These are phyloP conservation scores for Petunia axillaris DNA, from an alignment of 257 asterid species.

Conservation along the genomic window DNA sequence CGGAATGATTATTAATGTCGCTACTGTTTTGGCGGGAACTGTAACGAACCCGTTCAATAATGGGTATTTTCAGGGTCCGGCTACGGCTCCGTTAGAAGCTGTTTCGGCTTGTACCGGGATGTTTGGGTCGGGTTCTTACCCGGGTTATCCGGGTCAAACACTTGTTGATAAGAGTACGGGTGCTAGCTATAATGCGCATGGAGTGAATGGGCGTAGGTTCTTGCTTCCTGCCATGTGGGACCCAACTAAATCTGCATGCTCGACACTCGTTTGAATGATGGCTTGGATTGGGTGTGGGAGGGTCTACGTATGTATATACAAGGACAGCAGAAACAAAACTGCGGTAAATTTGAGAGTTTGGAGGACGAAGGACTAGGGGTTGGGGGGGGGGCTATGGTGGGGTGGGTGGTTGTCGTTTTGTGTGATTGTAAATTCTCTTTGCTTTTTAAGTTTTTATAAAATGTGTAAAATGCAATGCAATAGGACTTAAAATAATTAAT, in stretches of 20 bases:
- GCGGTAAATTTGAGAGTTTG: background rate
- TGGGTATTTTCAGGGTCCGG: slow-evolving; percentile 78
- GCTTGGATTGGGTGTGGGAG: slow-evolving; percentile 29
- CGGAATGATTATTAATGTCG: slow-evolving; percentile 74
- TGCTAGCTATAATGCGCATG: slow-evolving; percentile 75
- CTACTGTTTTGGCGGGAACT: slow-evolving; percentile 75
- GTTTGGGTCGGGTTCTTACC: slow-evolving; percentile 79
- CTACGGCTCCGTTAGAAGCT: slow-evolving; percentile 80
- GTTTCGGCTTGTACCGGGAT: slow-evolving; percentile 73
- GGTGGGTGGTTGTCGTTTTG: slow-evolving; percentile 42
- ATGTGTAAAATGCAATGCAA: slow-evolving; percentile 25
- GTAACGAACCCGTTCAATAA: slow-evolving; percentile 70
- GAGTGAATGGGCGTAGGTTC: slow-evolving; percentile 64
- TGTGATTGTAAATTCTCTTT: slow-evolving; percentile 42
- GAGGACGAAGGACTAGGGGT: background rate
- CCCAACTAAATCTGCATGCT: slow-evolving; percentile 63
- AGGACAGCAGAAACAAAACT: background rate
- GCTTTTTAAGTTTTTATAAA: slow-evolving; percentile 14
- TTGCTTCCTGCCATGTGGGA: slow-evolving; percentile 95
- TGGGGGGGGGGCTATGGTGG: background rate
- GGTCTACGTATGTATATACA: slow-evolving; percentile 45
- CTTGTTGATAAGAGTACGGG: slow-evolving; percentile 57
- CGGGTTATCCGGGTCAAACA: slow-evolving; percentile 64
- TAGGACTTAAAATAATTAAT: slow-evolving; percentile 13
- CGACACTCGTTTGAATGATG: slow-evolving; percentile 60